A percentile compares a stretch with the other conserved stretches of the same genome.
These are phyloP conservation scores for Xylaria hypoxylon DNA, from an alignment of 2,329 filamentous ascomycete species.

Conservation along the genomic window DNA sequence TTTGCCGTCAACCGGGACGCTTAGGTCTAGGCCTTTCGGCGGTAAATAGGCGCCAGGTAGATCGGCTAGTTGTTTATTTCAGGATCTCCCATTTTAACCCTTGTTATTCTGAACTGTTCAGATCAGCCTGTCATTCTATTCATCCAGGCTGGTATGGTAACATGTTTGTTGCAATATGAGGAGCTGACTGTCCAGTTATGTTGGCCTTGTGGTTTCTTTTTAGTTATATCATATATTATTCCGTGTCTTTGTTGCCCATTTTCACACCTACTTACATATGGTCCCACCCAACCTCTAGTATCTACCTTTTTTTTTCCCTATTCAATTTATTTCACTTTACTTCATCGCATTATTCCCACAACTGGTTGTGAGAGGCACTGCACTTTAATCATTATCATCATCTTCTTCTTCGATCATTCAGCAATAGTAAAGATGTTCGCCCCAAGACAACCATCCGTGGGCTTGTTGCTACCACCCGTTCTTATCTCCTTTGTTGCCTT, in stretches of 20 bases:
- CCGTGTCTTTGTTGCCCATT: constrained; percentile 26
- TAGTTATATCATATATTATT: constrained; percentile 3
- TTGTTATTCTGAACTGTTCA: neutral
- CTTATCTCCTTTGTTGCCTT: constrained; percentile 52
- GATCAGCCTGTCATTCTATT: constrained; percentile 12
- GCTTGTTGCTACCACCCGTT: constrained; percentile 48
- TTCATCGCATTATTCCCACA: constrained; percentile 24
- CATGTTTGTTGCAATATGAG: constrained; percentile 24
- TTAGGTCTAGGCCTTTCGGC: constrained; percentile 11
- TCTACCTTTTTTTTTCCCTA: neutral
- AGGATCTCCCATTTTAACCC: neutral
- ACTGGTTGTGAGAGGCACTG: constrained; percentile 29
- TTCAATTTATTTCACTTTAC: constrained; percentile 7
- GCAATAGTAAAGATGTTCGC: constrained; percentile 17
- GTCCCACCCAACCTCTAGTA: neutral
- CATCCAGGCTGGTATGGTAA: constrained; percentile 6
- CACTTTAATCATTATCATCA: neutral
- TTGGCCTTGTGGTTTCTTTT: neutral
- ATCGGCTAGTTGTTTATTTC: neutral
- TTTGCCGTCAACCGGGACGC: neutral
- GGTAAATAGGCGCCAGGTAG: constrained; percentile 34
- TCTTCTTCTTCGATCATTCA: constrained; percentile 13
- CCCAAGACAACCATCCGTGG: constrained; percentile 36
- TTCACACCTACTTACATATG: constrained; percentile 15
- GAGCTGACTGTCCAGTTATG: constrained; percentile 7